Evolutionary conservation across 2,329 filamentous ascomycete genomes (phyloP), one percentile per base, ranked within the genome.

Genomic region (Lasiodiplodia hormozganensis): DNA sequence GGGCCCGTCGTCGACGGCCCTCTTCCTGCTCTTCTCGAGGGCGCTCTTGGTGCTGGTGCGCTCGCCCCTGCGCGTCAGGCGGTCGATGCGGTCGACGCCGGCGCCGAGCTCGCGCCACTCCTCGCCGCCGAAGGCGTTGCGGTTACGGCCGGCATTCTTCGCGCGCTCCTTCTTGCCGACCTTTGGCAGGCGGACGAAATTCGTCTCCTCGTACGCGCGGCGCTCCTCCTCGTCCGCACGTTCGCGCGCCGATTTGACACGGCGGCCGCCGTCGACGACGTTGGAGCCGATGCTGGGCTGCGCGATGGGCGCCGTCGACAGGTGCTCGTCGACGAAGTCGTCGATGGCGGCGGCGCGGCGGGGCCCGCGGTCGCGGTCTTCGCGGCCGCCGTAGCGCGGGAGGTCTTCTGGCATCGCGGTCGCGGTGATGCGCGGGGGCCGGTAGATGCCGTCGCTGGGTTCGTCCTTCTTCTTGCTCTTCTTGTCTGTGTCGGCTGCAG

Each of bases 241-340:
- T 77, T 97, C 91, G 40, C 88, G 85, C 16, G 89, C 87, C 5
- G 92, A 92, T 85, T 94, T 96, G 75, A 89, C 88, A 77, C 89
- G 89, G 71, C 95, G 88, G 40, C 96, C 96, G 62, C 92, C 90
- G 60, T 89, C 85, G 4, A 90, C 85, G 73, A 97, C 96, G 21
- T 92, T 97, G 68, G 92, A 96, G 70, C 96, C 96, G 74, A 99
- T 96, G 73, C 92, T 96, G 67, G 95, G 94, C 78, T 96, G 88
- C 1, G 94, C 92, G 69, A 93, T 81, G 0, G 96, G 96, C 2
- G 93, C 93, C 6, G 86, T 81, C 0, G 93, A 94, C 69, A 98
- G 85, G 79, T 99, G 96, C 21, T 92, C 89, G 62, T 87, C 89
- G 71, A 99, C 89, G 75, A 96, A 99, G 76, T 98, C 95, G 76